Base-by-base conservation (phyloP, 495 filamentous ascomycete species). In the Aspergillus homomorphus region DNA sequence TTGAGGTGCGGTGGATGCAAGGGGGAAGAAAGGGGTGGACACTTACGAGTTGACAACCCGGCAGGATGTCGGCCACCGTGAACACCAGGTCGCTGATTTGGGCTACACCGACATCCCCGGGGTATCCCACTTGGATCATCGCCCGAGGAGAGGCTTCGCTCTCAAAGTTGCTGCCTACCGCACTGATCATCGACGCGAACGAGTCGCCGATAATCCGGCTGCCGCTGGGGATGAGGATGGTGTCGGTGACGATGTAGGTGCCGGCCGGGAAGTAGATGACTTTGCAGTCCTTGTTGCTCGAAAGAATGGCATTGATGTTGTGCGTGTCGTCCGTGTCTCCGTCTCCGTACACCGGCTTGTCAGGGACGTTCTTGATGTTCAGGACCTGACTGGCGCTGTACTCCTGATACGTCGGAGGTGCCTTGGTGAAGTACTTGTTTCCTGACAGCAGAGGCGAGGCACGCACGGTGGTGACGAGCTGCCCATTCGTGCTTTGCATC, bases 251-350 rank as follows among this genome's bases (percentile, higher is more conserved):
- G n/a, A 77, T 67, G 62, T 87, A 87, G 0, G 76, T 79, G 5
- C 84, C 84, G 7, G 73, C 69, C 1, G 83, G 83, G 58, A 87
- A 85, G 65, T 79, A 87, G 3, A 81, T 67, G 9, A 85, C 54
- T 41, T 75, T 77, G 62, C 74, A 67, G 20, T 66, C 54, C 57
- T 72, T 60, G 46, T 79, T 66, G 60, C 78, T 51, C n/a, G 77
- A 51, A 56, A 81, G 26, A 69, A 83, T 74, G 3, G 63, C 53
- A 60, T 84, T 82, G 60, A 87, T 79, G 26, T 74, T 76, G 3
- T 56, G 64, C 1, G 77, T 74, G 54, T 76, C 72, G 49, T 76
- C 73, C 1, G 67, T 70, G n/a, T 52, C 52, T 12, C 73, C 73
- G 42, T 76, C 71, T 19, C 73, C 73, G 19, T 69, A 64, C 3